Evolutionary conservation across 495 filamentous ascomycete genomes (phyloP).

Genomic region (Immersiella caudata): DNA sequence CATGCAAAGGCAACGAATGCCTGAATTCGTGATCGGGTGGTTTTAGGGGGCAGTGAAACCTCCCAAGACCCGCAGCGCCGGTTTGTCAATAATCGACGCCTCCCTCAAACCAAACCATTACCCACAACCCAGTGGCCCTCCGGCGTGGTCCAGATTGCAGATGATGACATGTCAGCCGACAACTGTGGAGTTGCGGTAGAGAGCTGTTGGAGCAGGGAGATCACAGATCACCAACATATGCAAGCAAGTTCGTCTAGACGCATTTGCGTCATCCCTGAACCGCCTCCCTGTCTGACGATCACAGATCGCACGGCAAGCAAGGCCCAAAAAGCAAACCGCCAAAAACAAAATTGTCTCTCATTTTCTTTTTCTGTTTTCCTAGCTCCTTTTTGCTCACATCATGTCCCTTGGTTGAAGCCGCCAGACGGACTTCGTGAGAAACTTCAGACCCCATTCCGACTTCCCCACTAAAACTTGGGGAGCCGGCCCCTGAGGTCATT

Average conservation of each 20-base stretch:
- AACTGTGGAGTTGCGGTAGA: neutral
- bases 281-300: neutral
- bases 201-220: constrained; percentile 4
- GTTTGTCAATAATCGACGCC: neutral
- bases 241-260: constrained; percentile 13
- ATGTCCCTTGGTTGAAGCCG: no score
- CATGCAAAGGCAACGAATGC: neutral
- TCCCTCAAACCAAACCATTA: neutral
- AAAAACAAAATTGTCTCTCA: neutral
- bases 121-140: neutral
- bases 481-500: constrained; percentile 10
- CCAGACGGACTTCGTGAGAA: neutral
- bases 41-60: neutral
- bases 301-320: constrained; percentile 4
- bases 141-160: neutral
- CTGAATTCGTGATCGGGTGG: neutral
- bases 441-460: neutral
- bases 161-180: constrained; percentile 12
- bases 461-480: neutral
- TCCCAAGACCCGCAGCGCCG: neutral
- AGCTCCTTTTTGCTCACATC: neutral
- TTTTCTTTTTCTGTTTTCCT: neutral
- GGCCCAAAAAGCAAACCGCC: neutral
- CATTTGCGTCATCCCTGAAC: constrained; percentile 12
- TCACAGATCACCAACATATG: constrained; percentile 10